phyloP scores from a whole-genome alignment of 163 green algal species.

The Trebouxiophyceae sp. region DNA sequence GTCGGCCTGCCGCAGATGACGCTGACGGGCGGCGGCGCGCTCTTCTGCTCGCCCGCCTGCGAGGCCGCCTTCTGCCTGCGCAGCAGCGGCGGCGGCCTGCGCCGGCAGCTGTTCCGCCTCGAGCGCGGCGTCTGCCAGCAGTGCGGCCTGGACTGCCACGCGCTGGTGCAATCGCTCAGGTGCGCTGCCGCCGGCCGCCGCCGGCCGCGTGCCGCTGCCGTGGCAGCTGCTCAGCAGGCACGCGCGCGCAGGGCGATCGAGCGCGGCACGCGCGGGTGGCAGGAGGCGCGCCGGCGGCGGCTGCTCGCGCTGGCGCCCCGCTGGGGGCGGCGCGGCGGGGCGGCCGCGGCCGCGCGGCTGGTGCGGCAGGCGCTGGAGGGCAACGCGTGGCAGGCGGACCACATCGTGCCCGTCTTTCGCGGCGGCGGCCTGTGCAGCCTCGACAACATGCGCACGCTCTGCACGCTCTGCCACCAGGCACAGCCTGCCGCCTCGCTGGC shows the following conservation, averaged over 20 bases:
- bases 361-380: slow-evolving; percentile 42
- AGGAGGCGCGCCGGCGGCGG: background rate
- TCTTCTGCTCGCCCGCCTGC: slow-evolving; percentile 42
- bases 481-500: background rate
- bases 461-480: slow-evolving; percentile 75
- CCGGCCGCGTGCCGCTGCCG: too few species aligned
- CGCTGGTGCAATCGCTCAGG: slow-evolving; percentile 53
- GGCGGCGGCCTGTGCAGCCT: slow-evolving; percentile 85
- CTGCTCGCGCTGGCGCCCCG: slow-evolving; percentile 9
- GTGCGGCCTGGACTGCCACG: slow-evolving; percentile 67
- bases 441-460: slow-evolving; percentile 93
- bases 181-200: too few species aligned
- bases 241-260: slow-evolving; percentile 35
- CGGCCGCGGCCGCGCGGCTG: slow-evolving; percentile 38
- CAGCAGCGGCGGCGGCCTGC: slow-evolving; percentile 32
- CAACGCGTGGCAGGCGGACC: slow-evolving; percentile 73
- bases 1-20: too few species aligned
- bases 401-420: slow-evolving; percentile 80
- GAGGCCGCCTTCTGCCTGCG: slow-evolving; percentile 35
- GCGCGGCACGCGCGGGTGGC: slow-evolving; percentile 22
- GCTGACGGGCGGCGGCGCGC: slow-evolving; percentile 20
- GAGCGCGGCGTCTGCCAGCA: slow-evolving; percentile 70
- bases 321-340: slow-evolving; percentile 27
- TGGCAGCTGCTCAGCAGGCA: too few species aligned
- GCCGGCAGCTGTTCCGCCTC: slow-evolving; percentile 56